These are phyloP conservation scores for Flaveria trinervia DNA, from an alignment of 129 eudicot species.

Conservation along the genomic window DNA sequence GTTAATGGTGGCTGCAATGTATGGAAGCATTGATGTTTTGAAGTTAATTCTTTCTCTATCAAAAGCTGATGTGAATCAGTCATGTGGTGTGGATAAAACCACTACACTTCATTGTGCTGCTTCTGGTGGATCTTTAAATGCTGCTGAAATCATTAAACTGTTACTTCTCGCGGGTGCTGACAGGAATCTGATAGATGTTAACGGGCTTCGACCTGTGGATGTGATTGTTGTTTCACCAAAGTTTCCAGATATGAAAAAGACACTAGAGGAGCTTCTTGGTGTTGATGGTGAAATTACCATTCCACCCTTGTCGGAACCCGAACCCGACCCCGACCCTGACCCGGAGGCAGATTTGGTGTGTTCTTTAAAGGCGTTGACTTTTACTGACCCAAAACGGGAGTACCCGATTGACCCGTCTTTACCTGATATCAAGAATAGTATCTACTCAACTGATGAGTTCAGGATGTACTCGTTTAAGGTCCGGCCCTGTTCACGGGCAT, in stretches of 20 bases:
- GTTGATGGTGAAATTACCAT: conserved; percentile 33
- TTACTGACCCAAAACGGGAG: conserved; percentile 42
- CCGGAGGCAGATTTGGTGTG: conserved; percentile 42
- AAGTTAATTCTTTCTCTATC: conserved; percentile 55
- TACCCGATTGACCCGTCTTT: conserved; percentile 76
- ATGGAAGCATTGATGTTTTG: conserved; percentile 67
- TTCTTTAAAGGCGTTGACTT: conserved; percentile 44
- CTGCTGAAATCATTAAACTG: conserved; percentile 45
- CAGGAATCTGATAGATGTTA: conserved; percentile 53
- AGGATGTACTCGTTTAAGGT: conserved; percentile 75
- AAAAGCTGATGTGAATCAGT: conserved; percentile 54
- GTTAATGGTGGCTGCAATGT: conserved; percentile 79
- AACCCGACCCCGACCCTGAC: conserved; percentile 20
- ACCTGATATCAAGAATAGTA: conserved; percentile 81
- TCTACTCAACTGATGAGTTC: conserved; percentile 78
- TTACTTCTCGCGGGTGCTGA: conserved; percentile 69
- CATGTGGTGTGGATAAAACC: conserved; percentile 61
- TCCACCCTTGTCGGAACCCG: conserved; percentile 25
- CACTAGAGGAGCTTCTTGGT: conserved; percentile 61
- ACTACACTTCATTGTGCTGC: conserved; percentile 91
- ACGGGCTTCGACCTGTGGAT: conserved; percentile 64
- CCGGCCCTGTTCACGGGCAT: conserved; percentile 84
- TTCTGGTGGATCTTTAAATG: conserved; percentile 69
- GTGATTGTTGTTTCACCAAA: conserved; percentile 56
- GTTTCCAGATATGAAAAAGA: conserved; percentile 38